Evolutionary conservation across 306 rosid genomes (phyloP).

Genomic region (Castanea sativa): DNA sequence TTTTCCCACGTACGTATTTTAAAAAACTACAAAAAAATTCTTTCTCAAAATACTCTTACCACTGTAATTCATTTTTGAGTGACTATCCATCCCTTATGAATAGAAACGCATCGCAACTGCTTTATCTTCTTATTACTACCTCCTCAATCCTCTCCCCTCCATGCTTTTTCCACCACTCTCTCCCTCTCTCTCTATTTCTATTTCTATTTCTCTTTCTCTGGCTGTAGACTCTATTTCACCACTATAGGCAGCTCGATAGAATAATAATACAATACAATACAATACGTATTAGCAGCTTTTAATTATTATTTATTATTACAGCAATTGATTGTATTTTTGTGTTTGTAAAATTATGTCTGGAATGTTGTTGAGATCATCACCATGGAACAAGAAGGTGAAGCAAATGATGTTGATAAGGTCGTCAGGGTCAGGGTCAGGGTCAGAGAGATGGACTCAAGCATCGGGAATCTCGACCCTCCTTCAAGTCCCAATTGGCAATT

Average conservation of each 20-base stretch:
- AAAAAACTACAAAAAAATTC: too few relatives aligned
- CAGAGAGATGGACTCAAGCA: constrained; percentile 25
- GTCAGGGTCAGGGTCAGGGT: background rate
- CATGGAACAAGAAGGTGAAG: constrained; percentile 55
- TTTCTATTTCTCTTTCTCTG: background rate
- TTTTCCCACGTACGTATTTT: too few relatives aligned
- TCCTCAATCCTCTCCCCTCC: background rate
- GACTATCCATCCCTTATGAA: background rate
- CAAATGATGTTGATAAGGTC: constrained; percentile 29
- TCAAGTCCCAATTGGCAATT: constrained; percentile 32
- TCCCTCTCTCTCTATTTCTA: background rate
- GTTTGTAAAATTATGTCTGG: constrained; percentile 36
- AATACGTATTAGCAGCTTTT: too few relatives aligned
- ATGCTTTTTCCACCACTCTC: background rate
- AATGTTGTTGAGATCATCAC: constrained; percentile 37
- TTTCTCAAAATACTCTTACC: too few relatives aligned
- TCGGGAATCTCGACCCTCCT: constrained; percentile 54
- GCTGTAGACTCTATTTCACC: too few relatives aligned
- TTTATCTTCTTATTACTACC: background rate
- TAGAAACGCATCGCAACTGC: background rate
- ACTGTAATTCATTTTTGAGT: too few relatives aligned
- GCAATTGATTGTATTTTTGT: background rate
- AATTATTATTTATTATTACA: too few relatives aligned
- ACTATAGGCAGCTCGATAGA: too few relatives aligned
- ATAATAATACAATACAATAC: too few relatives aligned